A percentile compares a stretch with the other conserved stretches of the same genome.
Conservation (phyloP, 2,329 filamentous ascomycete species). For the Hypocreales sp. region DNA sequence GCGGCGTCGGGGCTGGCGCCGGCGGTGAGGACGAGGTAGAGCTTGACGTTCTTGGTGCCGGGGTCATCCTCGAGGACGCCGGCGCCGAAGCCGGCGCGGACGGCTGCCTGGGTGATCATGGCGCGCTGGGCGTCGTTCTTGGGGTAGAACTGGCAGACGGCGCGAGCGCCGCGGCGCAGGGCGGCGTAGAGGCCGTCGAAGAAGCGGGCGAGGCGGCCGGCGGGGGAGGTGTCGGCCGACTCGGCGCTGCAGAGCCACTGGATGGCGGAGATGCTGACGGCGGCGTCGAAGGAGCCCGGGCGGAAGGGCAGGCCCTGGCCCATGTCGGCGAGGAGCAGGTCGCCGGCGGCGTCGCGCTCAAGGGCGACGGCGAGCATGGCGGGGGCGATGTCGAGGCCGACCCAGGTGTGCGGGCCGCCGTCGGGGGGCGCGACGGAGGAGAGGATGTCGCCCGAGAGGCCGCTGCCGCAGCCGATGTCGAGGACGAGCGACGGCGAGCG, state of each 20-base stretch:
- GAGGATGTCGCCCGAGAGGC: slow-evolving; percentile 86
- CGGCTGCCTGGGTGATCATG: slow-evolving; percentile 84
- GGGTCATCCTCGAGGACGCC: slow-evolving; percentile 91
- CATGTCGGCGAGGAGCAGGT: slow-evolving; percentile 87
- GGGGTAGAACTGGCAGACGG: slow-evolving; percentile 95
- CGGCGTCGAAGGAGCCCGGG: slow-evolving; percentile 83
- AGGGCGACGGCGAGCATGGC: slow-evolving; percentile 96
- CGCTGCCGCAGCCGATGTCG: slow-evolving; percentile 91
- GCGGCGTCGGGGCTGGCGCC: slow-evolving; percentile 46
- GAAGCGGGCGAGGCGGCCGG: slow-evolving; percentile 66
- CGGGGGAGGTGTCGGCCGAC: slow-evolving; percentile 65
- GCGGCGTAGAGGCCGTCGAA: slow-evolving; percentile 86
- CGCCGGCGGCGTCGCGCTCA: slow-evolving; percentile 81
- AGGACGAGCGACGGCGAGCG: slow-evolving; percentile 71
- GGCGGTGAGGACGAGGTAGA: slow-evolving; percentile 90
- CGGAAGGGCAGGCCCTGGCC: slow-evolving; percentile 92
- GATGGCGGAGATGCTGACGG: slow-evolving; percentile 88
- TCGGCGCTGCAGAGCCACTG: slow-evolving; percentile 98
- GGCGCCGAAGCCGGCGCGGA: slow-evolving; percentile 88
- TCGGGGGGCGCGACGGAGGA: slow-evolving; percentile 53
- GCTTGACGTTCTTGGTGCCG: slow-evolving; percentile 89
- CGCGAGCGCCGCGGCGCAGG: slow-evolving; percentile 68
- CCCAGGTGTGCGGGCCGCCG: slow-evolving; percentile 80
- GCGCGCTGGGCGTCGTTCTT: slow-evolving; percentile 83
- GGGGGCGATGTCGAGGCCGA: slow-evolving; percentile 91